A percentile compares a stretch with the other conserved stretches of the same genome.
Evolutionary conservation across 2,329 filamentous ascomycete genomes (phyloP).

Genomic region (Aspergillus intermedius): DNA sequence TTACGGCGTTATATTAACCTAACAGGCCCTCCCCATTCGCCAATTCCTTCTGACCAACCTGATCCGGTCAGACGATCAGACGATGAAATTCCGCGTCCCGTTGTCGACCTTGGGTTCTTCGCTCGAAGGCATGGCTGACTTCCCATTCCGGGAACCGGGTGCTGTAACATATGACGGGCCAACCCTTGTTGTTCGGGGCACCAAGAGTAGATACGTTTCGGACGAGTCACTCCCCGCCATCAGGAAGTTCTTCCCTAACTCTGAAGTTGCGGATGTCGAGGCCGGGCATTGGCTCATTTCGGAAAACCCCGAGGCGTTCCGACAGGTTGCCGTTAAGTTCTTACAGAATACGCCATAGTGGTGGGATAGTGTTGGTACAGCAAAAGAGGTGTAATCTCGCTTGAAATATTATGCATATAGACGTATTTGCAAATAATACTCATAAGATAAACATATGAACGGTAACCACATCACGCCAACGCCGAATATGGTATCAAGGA

Average conservation of each 20-base stretch:
- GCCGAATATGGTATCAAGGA: too few relatives aligned
- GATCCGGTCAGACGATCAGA: conserved; percentile 49
- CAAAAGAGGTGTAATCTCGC: not conserved
- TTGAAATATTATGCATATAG: not conserved
- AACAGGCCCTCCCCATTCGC: conserved; percentile 63
- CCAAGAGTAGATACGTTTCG: conserved; percentile 34
- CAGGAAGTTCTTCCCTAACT: conserved; percentile 37
- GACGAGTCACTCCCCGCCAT: conserved; percentile 35
- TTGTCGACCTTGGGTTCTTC: conserved; percentile 61
- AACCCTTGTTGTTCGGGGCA: conserved; percentile 63
- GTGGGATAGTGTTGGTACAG: not conserved
- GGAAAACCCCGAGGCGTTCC: conserved; percentile 39
- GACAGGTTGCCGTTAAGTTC: conserved; percentile 31
- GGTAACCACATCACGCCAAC: too few relatives aligned
- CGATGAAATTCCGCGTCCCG: conserved; percentile 71
- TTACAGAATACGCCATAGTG: conserved; percentile 16
- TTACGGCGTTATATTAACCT: not conserved
- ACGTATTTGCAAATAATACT: too few relatives aligned
- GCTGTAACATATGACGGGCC: conserved; percentile 64
- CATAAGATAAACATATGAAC: too few relatives aligned
- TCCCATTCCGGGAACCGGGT: conserved; percentile 74
- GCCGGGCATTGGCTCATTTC: conserved; percentile 42
- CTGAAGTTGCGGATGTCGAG: conserved; percentile 35
- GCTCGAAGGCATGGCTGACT: conserved; percentile 74
- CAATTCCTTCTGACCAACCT: conserved; percentile 92